Evolutionary conservation across 495 filamentous ascomycete genomes (phyloP), one percentile per base, ranked within the genome.

Genomic region (Penicillium samsonianum): DNA sequence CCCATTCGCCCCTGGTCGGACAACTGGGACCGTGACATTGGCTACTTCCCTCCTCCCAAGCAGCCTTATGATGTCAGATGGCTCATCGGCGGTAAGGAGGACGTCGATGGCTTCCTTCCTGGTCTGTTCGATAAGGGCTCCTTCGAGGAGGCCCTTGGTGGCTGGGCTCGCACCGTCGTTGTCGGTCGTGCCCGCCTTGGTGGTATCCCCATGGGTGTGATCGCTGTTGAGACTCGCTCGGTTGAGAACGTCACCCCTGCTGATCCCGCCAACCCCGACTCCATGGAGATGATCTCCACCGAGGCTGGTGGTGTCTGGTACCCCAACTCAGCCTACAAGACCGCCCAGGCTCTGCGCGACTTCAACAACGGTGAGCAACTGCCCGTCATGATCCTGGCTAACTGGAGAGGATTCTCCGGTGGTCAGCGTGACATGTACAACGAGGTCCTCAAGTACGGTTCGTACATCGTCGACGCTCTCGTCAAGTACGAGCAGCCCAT

Each of bases 361-460:
- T 98, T 98, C 85, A 98, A 97, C 86, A 85, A 95, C 63, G 94
- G 94, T 70, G 94, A 98, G 76, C 94, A 98, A 80, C 84, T 98
- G 59, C 94, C 94, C 43, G 80, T 98, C 57, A 97, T 98, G 91
- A 98, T 98, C 75, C 83, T 98, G 46, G 94, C 94, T 73, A 98
- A 98, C 83, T 98, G 94, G 94, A 84, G 94, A 83, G 94, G 94
- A 77, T 98, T 98, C 89, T 97, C 94, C 54, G 94, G 94, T 80
- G 94, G 94, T 50, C 94, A 98, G 77, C 90, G 92, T 65, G 94
- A 98, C 73, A 98, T 98, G 94, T 98, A 96, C 85, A 96, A 97
- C 77, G 94, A 98, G 75, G 95, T 98, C 9, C 86, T 98, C 72
- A 98, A 98, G 81, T 98, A 98, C 70, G 94, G 94, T 63, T 96